These are phyloP conservation scores for Pythium insidiosum DNA, from an alignment of 352 stramenopile genomes.

Conservation along the genomic window DNA sequence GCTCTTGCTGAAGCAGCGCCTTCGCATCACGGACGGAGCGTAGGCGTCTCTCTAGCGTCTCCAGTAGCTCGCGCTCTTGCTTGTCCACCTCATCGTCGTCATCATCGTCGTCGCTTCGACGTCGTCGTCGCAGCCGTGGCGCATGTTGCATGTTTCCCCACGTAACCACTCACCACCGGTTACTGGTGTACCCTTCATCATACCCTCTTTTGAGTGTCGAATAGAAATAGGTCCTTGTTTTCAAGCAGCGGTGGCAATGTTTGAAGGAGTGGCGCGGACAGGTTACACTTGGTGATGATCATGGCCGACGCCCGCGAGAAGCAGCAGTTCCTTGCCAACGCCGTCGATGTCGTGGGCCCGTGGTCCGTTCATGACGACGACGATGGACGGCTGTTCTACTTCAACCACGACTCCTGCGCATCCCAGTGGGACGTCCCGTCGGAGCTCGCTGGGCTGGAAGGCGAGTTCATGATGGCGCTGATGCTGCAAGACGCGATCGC, in stretches of 20 bases:
- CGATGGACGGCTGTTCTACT: constrained; percentile 73
- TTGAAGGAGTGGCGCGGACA: no score
- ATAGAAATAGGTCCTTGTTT: no score
- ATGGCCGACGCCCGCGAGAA: no score
- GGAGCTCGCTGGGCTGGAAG: constrained; percentile 40
- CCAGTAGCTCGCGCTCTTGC: constrained; percentile 2
- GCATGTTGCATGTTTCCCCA: no score
- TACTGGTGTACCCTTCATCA: no score
- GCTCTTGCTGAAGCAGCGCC: constrained; percentile 22
- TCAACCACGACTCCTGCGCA: constrained; percentile 30
- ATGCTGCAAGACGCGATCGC: constrained; percentile 70
- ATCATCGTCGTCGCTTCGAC: no score
- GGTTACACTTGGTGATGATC: no score
- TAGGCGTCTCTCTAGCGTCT: constrained; percentile 35
- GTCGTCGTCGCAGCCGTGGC: neutral
- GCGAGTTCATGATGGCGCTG: constrained; percentile 78
- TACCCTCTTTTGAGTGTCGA: no score
- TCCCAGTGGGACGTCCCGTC: constrained; percentile 54
- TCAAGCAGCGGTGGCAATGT: no score
- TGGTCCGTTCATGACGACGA: constrained; percentile 76
- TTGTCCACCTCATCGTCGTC: no score
- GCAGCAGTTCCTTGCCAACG: constrained; percentile 48
- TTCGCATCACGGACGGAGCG: constrained; percentile 38
- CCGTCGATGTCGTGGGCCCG: constrained; percentile 37
- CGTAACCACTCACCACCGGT: no score